Conservation (phyloP, 768 basidiomycete genomes). For the Psilocybe subaeruginosa region DNA sequence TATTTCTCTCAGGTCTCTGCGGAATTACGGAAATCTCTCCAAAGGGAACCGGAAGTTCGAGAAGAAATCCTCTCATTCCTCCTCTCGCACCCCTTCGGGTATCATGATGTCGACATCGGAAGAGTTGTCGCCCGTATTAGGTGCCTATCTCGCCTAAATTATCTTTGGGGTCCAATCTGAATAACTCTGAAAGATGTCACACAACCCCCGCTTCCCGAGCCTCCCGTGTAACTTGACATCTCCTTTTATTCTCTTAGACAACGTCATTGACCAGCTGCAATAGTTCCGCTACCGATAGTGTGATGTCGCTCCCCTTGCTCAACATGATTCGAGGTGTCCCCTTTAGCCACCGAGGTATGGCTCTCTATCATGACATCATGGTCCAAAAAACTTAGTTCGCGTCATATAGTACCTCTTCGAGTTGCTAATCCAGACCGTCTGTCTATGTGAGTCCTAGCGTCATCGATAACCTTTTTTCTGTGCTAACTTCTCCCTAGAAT, state of each 20-base stretch:
- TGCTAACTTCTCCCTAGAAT: constrained; percentile 21
- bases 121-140: constrained; percentile 13
- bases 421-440: constrained; percentile 44
- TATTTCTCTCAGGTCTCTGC: constrained; percentile 13
- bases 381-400: constrained; percentile 1
- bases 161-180: constrained; percentile 1
- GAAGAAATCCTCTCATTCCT: constrained; percentile 12
- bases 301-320: constrained; percentile 52
- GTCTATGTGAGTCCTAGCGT: constrained; percentile 34
- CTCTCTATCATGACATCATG: constrained; percentile 6
- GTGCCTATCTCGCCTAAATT: constrained; percentile 11
- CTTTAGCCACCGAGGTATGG: constrained; percentile 45
- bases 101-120: constrained; percentile 20
- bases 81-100: constrained; percentile 19
- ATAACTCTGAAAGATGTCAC: constrained; percentile 4
- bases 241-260: constrained; percentile 5
- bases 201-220: constrained; percentile 23
- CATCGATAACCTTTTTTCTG: constrained; percentile 1
- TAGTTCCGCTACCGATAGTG: constrained; percentile 48
- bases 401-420: constrained; percentile 36
- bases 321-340: constrained; percentile 51
- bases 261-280: constrained; percentile 11
- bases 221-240: constrained; percentile 26
- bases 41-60: constrained; percentile 17
- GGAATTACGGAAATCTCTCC: constrained; percentile 16